These are phyloP conservation scores for Trichoderma atroviride DNA, from an alignment of 2,329 filamentous ascomycete genomes.

Conservation along the genomic window DNA sequence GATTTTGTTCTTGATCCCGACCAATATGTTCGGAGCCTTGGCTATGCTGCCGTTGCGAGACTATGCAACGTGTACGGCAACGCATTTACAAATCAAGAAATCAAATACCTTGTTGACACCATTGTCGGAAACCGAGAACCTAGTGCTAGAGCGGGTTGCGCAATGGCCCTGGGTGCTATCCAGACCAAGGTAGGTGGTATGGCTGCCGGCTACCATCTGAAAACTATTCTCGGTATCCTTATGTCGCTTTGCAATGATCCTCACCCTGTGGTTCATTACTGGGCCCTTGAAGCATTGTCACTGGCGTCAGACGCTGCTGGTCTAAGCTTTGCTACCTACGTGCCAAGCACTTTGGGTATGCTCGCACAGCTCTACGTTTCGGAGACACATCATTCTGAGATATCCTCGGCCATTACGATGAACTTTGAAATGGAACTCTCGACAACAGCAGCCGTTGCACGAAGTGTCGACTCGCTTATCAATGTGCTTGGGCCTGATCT, in stretches of 20 bases:
- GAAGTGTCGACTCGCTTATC: constrained; percentile 92
- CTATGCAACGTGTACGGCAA: constrained; percentile 86
- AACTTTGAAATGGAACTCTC: constrained; percentile 87
- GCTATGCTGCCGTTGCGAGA: constrained; percentile 81
- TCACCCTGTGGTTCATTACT: constrained; percentile 93
- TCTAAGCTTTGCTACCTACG: constrained; percentile 86
- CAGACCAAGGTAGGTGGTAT: constrained; percentile 96
- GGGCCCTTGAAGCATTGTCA: constrained; percentile 87
- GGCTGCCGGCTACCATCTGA: constrained; percentile 94
- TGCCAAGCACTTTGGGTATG: constrained; percentile 89
- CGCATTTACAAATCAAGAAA: constrained; percentile 82
- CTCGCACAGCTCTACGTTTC: constrained; percentile 89
- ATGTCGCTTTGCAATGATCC: constrained; percentile 97
- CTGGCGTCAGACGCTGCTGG: constrained; percentile 90
- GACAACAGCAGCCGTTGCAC: constrained; percentile 78
- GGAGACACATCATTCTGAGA: constrained; percentile 88
- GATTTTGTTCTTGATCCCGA: constrained; percentile 81
- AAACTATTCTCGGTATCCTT: constrained; percentile 96
- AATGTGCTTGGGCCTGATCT: constrained; percentile 95
- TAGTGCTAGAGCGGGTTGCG: constrained; percentile 89
- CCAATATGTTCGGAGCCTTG: constrained; percentile 80
- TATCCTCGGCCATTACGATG: constrained; percentile 77
- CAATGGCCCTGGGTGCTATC: constrained; percentile 88
- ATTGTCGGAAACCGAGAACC: constrained; percentile 94
- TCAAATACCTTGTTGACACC: constrained; percentile 89